A percentile compares a stretch with the other conserved stretches of the same genome.
phyloP scores from a whole-genome alignment of 202 grass and related monocot species.

The Cymbopogon flexuosus region DNA sequence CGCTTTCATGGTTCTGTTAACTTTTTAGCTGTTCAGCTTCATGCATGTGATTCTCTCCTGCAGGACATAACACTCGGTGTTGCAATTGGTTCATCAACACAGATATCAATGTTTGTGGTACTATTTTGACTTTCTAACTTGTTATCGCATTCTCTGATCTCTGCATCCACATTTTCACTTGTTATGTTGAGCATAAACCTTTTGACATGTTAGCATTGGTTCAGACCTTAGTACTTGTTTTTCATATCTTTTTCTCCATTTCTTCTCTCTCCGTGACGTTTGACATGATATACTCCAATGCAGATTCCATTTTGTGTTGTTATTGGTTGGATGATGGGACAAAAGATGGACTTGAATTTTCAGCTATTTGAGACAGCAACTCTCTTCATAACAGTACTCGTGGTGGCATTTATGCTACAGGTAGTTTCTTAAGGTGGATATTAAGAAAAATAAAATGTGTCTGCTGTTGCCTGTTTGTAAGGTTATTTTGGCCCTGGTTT shows the following conservation, averaged over 20 bases:
- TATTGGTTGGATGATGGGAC: slow-evolving; percentile 78
- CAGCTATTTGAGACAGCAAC: slow-evolving; percentile 76
- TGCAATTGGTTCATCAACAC: slow-evolving; percentile 90
- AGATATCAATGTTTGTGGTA: slow-evolving; percentile 99
- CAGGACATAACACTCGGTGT: slow-evolving; percentile 95
- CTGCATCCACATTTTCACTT: background rate
- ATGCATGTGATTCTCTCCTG: slow-evolving; percentile 18
- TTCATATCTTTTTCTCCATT: background rate
- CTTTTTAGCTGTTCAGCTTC: slow-evolving; percentile 10
- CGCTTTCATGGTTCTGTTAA: background rate
- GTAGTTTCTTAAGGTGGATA: slow-evolving; percentile 35
- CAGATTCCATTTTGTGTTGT: slow-evolving; percentile 91
- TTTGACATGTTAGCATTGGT: background rate
- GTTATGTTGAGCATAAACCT: background rate
- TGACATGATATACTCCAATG: slow-evolving; percentile 25
- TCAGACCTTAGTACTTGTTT: background rate
- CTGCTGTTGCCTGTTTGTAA: background rate
- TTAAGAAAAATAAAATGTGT: background rate
- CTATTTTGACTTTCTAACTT: slow-evolving; percentile 28
- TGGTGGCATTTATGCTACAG: slow-evolving; percentile 91
- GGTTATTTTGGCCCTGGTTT: background rate
- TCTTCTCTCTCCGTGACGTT: background rate
- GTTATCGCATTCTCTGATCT: background rate
- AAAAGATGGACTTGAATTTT: slow-evolving; percentile 85
- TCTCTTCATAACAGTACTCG: slow-evolving; percentile 79